These are phyloP conservation scores for Lolium multiflorum DNA, from an alignment of 176 grass and related monocot species.

Conservation along the genomic window DNA sequence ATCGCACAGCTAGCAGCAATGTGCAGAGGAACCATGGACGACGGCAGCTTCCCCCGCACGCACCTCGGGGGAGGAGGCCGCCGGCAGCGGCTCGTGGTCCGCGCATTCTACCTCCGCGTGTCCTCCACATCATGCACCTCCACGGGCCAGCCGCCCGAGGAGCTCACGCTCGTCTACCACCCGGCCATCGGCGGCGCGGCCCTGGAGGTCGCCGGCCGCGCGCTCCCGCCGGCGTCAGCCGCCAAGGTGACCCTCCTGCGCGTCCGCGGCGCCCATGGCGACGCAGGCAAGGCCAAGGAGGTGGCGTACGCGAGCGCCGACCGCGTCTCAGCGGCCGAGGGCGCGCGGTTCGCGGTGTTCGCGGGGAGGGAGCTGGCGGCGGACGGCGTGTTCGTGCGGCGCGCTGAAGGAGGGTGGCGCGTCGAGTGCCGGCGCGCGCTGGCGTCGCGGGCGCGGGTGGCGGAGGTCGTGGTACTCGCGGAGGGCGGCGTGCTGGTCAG, in stretches of 20 bases:
- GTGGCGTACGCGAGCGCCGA: constrained; percentile 58
- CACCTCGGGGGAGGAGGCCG: neutral
- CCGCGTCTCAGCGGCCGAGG: constrained; percentile 54
- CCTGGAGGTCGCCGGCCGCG: constrained; percentile 42
- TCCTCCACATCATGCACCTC: neutral
- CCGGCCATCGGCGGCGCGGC: constrained; percentile 52
- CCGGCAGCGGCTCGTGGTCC: constrained; percentile 30
- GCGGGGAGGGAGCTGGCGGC: constrained; percentile 31
- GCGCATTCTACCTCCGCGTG: constrained; percentile 61
- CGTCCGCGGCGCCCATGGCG: neutral
- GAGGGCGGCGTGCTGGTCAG: constrained; percentile 42
- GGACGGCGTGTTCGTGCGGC: constrained; percentile 45
- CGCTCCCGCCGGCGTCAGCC: constrained; percentile 41
- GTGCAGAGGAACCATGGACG: constrained; percentile 45
- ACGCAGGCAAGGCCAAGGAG: too few species aligned
- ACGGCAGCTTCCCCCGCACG: neutral
- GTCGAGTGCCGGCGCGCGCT: constrained; percentile 38
- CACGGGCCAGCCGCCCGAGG: neutral
- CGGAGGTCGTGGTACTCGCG: constrained; percentile 52
- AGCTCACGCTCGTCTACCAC: constrained; percentile 55
- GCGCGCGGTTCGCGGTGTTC: constrained; percentile 62
- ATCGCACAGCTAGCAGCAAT: neutral
- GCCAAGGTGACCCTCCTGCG: constrained; percentile 41
- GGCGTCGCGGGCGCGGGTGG: neutral
- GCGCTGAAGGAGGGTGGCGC: constrained; percentile 35